Percentiles rank a stretch among this genome's conserved stretches.
Conservation (phyloP, 2,329 filamentous ascomycete genomes). For the Claviceps digitariae region DNA sequence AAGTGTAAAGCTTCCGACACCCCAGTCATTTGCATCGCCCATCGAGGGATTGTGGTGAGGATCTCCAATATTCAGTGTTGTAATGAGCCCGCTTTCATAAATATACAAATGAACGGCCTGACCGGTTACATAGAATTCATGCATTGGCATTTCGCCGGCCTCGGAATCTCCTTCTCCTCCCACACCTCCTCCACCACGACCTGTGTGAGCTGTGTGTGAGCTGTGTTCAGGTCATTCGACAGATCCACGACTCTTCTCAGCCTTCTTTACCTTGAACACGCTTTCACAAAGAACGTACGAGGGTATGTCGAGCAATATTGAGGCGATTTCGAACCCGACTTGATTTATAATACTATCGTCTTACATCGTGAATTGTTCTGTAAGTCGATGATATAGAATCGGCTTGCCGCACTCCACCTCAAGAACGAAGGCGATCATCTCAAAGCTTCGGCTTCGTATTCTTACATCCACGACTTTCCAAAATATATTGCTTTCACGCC, state of each 20-base stretch:
- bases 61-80: not conserved
- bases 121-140: not conserved
- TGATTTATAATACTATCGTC: not conserved
- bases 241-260: not conserved
- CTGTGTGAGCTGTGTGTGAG: not conserved
- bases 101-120: not conserved
- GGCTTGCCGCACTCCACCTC: not conserved
- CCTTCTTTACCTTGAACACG: not conserved
- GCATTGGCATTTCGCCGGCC: not conserved
- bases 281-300: not conserved
- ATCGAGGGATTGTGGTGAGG: not conserved
- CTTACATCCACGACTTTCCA: not conserved
- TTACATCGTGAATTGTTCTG: not conserved
- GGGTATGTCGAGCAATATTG: not conserved
- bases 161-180: not conserved
- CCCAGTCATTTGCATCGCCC: not conserved
- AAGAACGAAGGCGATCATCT: not conserved
- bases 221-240: not conserved
- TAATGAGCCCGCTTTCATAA: not conserved
- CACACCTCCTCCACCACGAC: not conserved
- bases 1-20: not conserved
- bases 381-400: not conserved
- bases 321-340: not conserved
- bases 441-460: not conserved
- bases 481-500: not conserved